Evolutionary conservation across 768 basidiomycete species (phyloP), one percentile per base, ranked within the genome.

Genomic region (Amanita muscaria): DNA sequence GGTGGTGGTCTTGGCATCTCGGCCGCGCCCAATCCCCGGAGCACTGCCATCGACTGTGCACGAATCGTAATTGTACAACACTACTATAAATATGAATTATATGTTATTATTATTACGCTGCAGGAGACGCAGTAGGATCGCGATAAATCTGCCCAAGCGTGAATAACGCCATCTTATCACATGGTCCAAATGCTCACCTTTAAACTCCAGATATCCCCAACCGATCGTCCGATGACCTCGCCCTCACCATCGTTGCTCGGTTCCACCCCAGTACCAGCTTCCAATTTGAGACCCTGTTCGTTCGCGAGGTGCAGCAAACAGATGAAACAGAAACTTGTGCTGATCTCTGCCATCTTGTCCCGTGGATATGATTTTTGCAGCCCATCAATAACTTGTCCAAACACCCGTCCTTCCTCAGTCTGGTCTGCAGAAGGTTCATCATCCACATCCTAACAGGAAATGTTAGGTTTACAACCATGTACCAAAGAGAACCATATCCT

Each of bases 311-410:
- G 96, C 14, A 99, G 68, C 19, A 98, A 68, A 57, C 96, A 98
- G 60, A 98, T 99, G 69, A 98, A 99, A 61, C 94, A 98, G 79
- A 94, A 98, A 51, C 90, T 94, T 12, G 96, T 98, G 60, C 92
- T 96, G 59, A 98, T 96, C 51, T 99, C 96, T 31, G 85, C 85
- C 84, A 98, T 87, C 69, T 94, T 97, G 33, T 97, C 93, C 47
- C 67, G 66, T 0, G 94, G 91, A 61, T 98, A 98, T 5, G 84
- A 78, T 41, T 66, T 72, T 52, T 87, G 80, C 25, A 99, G 73
- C 14, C 80, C 80, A 2, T 80, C 73, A 52, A 98, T 88, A 51
- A 98, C 92, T 44, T 79, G 74, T 45, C 77, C 77, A 60, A 91
- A 91, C 43, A 76, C 72, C 12, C 84, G 73, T 7, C 74, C 72